Conservation (phyloP, 2,329 filamentous ascomycete species). For the Phymatotrichopsis omnivora region DNA sequence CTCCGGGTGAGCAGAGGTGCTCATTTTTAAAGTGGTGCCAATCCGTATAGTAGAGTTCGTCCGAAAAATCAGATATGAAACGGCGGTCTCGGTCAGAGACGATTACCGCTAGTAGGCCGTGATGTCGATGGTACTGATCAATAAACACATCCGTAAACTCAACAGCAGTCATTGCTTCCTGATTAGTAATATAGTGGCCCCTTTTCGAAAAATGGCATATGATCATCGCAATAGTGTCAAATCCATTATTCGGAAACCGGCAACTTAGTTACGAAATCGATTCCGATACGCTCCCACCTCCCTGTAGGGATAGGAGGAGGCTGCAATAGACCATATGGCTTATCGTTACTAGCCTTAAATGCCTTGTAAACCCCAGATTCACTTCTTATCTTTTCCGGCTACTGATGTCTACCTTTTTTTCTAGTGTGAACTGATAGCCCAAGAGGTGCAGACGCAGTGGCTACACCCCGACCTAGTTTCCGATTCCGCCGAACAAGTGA, state of each 20-base stretch:
- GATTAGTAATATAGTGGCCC: not conserved
- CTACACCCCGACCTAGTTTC: too few species aligned
- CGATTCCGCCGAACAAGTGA: too few species aligned
- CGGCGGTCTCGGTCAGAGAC: conserved; percentile 20
- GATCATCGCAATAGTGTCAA: conserved; percentile 4
- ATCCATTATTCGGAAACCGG: not conserved
- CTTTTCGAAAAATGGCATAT: conserved; percentile 1
- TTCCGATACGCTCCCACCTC: conserved; percentile 2
- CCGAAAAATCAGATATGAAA: conserved; percentile 26
- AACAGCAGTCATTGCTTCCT: not conserved
- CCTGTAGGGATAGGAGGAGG: not conserved
- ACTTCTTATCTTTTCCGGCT: too few species aligned
- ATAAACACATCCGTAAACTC: conserved; percentile 3
- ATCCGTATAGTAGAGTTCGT: conserved; percentile 13
- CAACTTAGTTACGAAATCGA: conserved; percentile 11
- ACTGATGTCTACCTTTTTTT: too few species aligned
- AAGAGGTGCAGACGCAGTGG: too few species aligned
- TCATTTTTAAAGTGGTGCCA: conserved; percentile 12
- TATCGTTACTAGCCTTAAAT: too few species aligned
- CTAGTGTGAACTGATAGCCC: too few species aligned
- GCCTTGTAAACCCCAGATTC: too few species aligned
- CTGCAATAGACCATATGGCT: conserved; percentile 1
- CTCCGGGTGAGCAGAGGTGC: conserved; percentile 21
- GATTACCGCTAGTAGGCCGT: conserved; percentile 10
- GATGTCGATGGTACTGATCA: not conserved